phyloP scores from a whole-genome alignment of 176 grass and related monocot species.

The Phragmites australis region DNA sequence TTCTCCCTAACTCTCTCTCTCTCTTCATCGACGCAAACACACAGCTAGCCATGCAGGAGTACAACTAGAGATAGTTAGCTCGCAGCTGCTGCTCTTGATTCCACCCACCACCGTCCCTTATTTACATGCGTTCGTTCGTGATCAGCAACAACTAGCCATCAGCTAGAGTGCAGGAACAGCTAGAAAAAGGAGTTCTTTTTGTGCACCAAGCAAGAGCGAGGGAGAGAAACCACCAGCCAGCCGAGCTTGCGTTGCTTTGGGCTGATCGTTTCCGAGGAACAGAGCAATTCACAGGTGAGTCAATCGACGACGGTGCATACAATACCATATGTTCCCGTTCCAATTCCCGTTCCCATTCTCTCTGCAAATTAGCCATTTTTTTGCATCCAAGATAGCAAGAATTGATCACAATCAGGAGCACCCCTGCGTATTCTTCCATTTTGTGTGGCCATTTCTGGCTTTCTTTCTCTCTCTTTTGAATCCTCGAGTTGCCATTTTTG shows the following conservation, averaged over 20 bases:
- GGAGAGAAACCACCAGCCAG: not conserved
- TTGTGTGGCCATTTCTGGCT: not conserved
- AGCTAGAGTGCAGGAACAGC: conserved; percentile 21
- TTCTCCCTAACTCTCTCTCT: not conserved
- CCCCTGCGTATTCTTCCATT: not conserved
- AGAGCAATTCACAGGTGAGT: conserved; percentile 41
- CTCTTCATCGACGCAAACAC: not conserved
- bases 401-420: not conserved
- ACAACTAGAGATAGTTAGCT: not conserved
- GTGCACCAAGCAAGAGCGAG: not conserved
- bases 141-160: conserved; percentile 35
- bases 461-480: not conserved
- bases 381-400: not conserved
- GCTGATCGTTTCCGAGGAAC: not conserved
- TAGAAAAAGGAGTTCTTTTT: not conserved
- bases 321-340: not conserved
- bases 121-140: conserved; percentile 40
- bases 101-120: conserved; percentile 29
- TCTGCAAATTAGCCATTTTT: conserved; percentile 1
- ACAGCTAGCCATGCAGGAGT: conserved; percentile 31
- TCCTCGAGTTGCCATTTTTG: conserved; percentile 22
- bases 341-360: not conserved
- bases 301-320: conserved; percentile 23
- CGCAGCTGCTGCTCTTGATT: conserved; percentile 5
- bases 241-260: not conserved